These are phyloP conservation scores for Penicillium desertorum DNA, from an alignment of 495 filamentous ascomycete species.

Conservation along the genomic window DNA sequence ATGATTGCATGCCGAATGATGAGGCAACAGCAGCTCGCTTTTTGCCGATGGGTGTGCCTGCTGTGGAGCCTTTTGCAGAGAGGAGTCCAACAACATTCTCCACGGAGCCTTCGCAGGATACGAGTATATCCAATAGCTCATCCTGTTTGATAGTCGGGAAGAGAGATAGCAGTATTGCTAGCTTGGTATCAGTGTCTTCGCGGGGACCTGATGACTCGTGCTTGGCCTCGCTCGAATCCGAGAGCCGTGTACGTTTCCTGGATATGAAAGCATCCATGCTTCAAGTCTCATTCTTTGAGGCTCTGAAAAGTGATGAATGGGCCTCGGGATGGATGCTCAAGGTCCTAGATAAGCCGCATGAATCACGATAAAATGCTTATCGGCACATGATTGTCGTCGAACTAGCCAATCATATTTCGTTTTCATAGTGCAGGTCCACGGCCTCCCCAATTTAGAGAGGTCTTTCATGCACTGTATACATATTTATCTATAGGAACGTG, in stretches of 20 bases:
- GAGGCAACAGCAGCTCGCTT: slow-evolving; percentile 26
- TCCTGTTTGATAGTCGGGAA: slow-evolving; percentile 62
- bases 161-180: slow-evolving; percentile 79
- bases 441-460: too few relatives aligned
- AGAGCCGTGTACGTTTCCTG: slow-evolving; percentile 48
- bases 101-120: slow-evolving; percentile 76
- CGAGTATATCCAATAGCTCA: slow-evolving; percentile 71
- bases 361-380: slow-evolving; percentile 18
- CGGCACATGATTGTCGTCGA: slow-evolving; percentile 37
- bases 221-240: slow-evolving; percentile 13
- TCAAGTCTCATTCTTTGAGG: neutral
- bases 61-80: slow-evolving; percentile 23
- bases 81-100: slow-evolving; percentile 58
- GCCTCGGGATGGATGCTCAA: neutral
- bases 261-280: slow-evolving; percentile 60
- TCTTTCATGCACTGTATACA: too few relatives aligned
- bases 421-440: neutral
- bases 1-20: slow-evolving; percentile 38
- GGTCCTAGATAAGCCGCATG: neutral
- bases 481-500: too few relatives aligned
- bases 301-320: slow-evolving; percentile 1
- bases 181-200: slow-evolving; percentile 80
- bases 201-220: slow-evolving; percentile 5
- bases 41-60: slow-evolving; percentile 23
- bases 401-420: slow-evolving; percentile 33